Base-by-base conservation (phyloP, 1,139 yeast genomes). In the Oligophagozyma castellii region DNA sequence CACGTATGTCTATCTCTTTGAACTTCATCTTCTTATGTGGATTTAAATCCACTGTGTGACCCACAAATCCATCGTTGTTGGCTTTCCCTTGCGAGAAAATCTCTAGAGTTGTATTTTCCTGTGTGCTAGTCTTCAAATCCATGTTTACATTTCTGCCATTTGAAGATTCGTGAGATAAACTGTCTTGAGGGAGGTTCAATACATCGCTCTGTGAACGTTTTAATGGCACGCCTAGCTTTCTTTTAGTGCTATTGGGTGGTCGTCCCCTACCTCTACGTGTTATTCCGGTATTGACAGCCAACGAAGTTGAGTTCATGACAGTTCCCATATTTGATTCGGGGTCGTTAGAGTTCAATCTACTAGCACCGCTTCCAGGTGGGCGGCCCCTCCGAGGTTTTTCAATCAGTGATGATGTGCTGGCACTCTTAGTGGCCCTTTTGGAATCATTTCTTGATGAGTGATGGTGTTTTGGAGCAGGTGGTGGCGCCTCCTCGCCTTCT, bases 401-500 rank as follows among this genome's bases (percentile, higher is more conserved):
- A 26, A 23, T 27, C 22, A 43, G 22, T n/a, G 44, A 42, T 12
- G 47, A 36, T 32, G 42, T 37, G 22, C 44, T 37, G 4, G 43
- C 43, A 29, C 47, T 44, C 29, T 48, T 39, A 2, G 43, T 42
- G 6, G 50, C 51, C 22, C 36, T 46, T 28, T 38, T 46, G 4
- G 50, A 43, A 30, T 43, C 53, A 20, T 44, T 36, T 35, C 52
- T 55, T 3, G 55, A 44, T 0, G 86, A 83, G 55, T 77, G 86
- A 42, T 70, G 80, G 51, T 78, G 92, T 44, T 77, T 78, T 22
- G 89, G 89, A 4, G 89, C 89, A 4, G 80, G 83, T 4, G 89
- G 89, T 1, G 89, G 89, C 2, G 80, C 67, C 18, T 60, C 64
- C 0, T 70, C 59, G 5, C 84, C 81, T 36, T 70, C 75, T 11